Conservation (phyloP, 352 stramenopile genomes). For the Globisporangium parvum region DNA sequence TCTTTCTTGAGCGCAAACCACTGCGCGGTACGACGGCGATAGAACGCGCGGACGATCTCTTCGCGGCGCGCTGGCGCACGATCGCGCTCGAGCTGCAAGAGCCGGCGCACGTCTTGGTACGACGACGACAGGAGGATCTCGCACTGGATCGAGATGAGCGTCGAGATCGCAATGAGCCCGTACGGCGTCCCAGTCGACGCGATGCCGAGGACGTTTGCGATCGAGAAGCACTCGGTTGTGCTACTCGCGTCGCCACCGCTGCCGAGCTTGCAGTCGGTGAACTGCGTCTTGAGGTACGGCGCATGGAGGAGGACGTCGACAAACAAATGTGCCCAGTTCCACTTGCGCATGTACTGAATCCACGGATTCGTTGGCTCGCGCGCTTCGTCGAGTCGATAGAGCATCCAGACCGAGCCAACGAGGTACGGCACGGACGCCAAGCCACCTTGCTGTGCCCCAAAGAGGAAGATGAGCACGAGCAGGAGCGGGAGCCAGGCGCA, state of each 20-base stretch:
- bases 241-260: slow-evolving; percentile 6
- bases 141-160: slow-evolving; percentile 80
- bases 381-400: slow-evolving; percentile 72
- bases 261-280: slow-evolving; percentile 47
- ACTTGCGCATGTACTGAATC: slow-evolving; percentile 73
- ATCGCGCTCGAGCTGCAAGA: slow-evolving; percentile 44
- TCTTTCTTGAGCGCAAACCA: slow-evolving; percentile 82
- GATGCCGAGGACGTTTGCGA: slow-evolving; percentile 66
- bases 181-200: slow-evolving; percentile 41
- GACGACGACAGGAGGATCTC: slow-evolving; percentile 59
- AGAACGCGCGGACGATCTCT: slow-evolving; percentile 62
- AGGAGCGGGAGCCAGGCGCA: slow-evolving; percentile 60
- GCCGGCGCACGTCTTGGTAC: slow-evolving; percentile 51
- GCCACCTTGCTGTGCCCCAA: slow-evolving; percentile 61
- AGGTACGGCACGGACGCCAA: slow-evolving; percentile 74
- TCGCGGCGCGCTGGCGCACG: slow-evolving; percentile 40
- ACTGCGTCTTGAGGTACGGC: slow-evolving; percentile 44
- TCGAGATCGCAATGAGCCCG: slow-evolving; percentile 73
- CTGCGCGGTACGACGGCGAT: slow-evolving; percentile 53
- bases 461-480: slow-evolving; percentile 68
- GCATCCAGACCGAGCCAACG: slow-evolving; percentile 57
- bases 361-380: slow-evolving; percentile 46
- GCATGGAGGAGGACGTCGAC: slow-evolving; percentile 66
- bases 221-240: slow-evolving; percentile 48
- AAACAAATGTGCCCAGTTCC: slow-evolving; percentile 82